Base-by-base conservation (phyloP, 352 stramenopile species). In the Globisporangium recalcitrans region DNA sequence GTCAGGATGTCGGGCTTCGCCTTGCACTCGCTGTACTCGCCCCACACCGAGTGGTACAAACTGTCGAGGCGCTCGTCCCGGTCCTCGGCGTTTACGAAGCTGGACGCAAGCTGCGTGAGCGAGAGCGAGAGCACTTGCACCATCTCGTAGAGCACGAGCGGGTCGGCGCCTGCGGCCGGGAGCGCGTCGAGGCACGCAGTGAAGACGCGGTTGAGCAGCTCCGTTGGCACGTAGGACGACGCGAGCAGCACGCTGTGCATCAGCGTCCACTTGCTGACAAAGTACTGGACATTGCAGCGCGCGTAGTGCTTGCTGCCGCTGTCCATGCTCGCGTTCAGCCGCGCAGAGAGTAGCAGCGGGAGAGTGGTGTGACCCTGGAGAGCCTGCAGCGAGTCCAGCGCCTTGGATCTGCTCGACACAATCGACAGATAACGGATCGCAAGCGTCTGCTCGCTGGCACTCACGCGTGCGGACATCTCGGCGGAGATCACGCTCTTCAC, bases 1-100 rank as follows among this genome's bases (percentile, higher is more conserved):
- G 83, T 91, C 21, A 94, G 73, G 0, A 62, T 64, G 40, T 94
- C 81, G 9, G 81, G 73, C 62, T 92, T 92, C 26, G 79, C 74
- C 52, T 82, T 85, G 63, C 78, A 82, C 58, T 90, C 77, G 11
- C 59, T 75, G 67, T 94, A 92, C 29, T 83, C 77, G 4, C 59
- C 74, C 85, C 85, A 94, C 22, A 94, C 65, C 31, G 80, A 70
- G 3, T 73, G 52, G 34, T 91, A 77, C 3, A 90, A 68, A 10
- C 53, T 69, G 59, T 80, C 63, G 5, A 90, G 58, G 21, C 57
- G 62, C 7, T 44, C 60, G 0, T 77, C 67, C 1, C 64, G 46
- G 3, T 65, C 63, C 26, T 63, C 56, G 2, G 68, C 65, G 3
- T 59, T 67, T 1, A 73, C 48, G 9, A 90, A 44, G 1, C 69